Conservation (phyloP, 352 stramenopile species). For the Plasmopara muralis region DNA sequence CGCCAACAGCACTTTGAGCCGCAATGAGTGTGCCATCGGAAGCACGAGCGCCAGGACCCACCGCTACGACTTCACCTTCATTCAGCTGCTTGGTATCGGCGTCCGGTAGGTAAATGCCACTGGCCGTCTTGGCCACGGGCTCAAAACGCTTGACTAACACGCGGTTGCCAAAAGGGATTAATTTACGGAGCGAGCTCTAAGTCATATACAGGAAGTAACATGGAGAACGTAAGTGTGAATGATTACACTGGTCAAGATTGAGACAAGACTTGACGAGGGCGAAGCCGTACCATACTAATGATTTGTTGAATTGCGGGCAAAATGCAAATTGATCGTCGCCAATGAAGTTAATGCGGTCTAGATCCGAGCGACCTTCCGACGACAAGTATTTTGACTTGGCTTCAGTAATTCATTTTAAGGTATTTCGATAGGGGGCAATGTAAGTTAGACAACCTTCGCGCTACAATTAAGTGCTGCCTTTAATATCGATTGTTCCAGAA, state of each 20-base stretch:
- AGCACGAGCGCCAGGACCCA: constrained; percentile 88
- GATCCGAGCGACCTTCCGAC: constrained; percentile 15
- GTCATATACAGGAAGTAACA: background rate
- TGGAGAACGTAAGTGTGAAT: background rate
- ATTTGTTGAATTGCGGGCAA: constrained; percentile 18
- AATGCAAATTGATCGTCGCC: constrained; percentile 22
- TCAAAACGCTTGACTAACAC: constrained; percentile 91
- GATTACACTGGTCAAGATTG: background rate
- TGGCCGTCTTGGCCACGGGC: constrained; percentile 88
- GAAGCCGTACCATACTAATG: constrained; percentile 12
- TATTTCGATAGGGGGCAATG: background rate
- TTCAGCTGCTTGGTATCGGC: constrained; percentile 91
- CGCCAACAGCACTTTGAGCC: constrained; percentile 83
- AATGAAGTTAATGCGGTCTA: constrained; percentile 7
- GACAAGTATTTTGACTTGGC: background rate
- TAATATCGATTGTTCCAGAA: constrained; percentile 29
- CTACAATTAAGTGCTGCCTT: constrained; percentile 1
- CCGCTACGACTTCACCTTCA: constrained; percentile 91
- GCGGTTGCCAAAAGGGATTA: constrained; percentile 93
- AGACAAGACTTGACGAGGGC: too few species aligned
- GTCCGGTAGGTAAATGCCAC: constrained; percentile 92
- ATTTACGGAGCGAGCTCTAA: constrained; percentile 66
- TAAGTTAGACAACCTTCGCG: constrained; percentile 1
- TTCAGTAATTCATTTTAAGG: too few species aligned
- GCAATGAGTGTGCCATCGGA: constrained; percentile 85